Evolutionary conservation across 106 monocot genomes (phyloP).

Genomic region (Dioscorea dumetorum): DNA sequence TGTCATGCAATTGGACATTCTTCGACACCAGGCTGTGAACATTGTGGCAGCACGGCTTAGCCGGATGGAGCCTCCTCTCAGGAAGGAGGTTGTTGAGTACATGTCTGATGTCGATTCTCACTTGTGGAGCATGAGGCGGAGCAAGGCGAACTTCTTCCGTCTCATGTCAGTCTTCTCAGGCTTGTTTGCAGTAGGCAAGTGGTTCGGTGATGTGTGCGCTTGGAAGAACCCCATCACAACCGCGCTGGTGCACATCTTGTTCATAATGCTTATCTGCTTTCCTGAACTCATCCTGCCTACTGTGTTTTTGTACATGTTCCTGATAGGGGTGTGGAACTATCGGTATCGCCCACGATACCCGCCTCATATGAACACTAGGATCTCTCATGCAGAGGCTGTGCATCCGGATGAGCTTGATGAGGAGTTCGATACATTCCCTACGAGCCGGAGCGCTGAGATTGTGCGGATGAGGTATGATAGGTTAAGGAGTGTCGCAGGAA

Average conservation of each 20-base stretch:
- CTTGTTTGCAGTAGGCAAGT: conserved; percentile 28
- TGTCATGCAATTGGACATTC: conserved; percentile 33
- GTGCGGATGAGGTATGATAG: conserved; percentile 38
- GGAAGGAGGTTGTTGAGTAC: conserved; percentile 45
- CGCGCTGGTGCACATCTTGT: conserved; percentile 33
- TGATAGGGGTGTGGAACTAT: conserved; percentile 43
- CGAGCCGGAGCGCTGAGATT: conserved; percentile 20
- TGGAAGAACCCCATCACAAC: conserved; percentile 46
- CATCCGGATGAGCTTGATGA: conserved; percentile 43
- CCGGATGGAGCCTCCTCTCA: conserved; percentile 39
- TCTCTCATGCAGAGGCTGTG: conserved; percentile 39
- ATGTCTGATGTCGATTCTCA: conserved; percentile 45
- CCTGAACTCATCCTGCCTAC: conserved; percentile 40
- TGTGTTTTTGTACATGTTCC: conserved; percentile 41
- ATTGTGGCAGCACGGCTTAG: conserved; percentile 41
- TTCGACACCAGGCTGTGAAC: conserved; percentile 41
- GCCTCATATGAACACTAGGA: conserved; percentile 48
- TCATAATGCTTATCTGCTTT: conserved; percentile 37
- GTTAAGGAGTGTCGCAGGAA: conserved; percentile 38
- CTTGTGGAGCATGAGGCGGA: conserved; percentile 42
- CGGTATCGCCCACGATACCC: conserved; percentile 40
- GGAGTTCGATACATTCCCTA: conserved; percentile 46
- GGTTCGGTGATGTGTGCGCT: conserved; percentile 34
- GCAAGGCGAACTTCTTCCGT: conserved; percentile 46
- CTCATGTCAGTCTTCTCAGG: conserved; percentile 46